Conservation (phyloP, 805 yeast species). For the Clavispora phyllophila region DNA sequence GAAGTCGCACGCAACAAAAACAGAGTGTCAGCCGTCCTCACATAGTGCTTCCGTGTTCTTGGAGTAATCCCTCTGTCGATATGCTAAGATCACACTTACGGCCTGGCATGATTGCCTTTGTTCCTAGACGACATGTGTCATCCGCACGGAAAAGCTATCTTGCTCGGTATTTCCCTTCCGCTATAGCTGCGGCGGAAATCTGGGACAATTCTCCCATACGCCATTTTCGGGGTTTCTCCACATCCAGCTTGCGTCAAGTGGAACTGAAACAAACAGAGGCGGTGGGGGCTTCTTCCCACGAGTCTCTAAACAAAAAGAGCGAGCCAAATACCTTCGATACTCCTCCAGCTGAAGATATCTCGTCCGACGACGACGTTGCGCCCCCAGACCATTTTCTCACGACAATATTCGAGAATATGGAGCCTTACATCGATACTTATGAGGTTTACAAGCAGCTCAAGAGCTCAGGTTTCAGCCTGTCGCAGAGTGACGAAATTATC, state of each 20-base stretch:
- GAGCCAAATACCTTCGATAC: not conserved
- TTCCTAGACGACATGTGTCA: not conserved
- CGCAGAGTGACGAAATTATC: constrained; percentile 59
- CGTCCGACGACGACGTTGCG: constrained; percentile 5
- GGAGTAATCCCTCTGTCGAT: too few relatives aligned
- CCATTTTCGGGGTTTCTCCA: not conserved
- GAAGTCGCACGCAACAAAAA: too few relatives aligned
- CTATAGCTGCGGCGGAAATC: not conserved
- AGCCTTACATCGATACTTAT: constrained; percentile 44
- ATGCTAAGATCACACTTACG: not conserved
- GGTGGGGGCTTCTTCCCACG: too few relatives aligned
- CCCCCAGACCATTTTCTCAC: constrained; percentile 34
- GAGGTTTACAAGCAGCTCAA: constrained; percentile 49
- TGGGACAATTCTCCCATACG: too few relatives aligned
- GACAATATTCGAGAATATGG: constrained; percentile 52
- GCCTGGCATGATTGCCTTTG: not conserved
- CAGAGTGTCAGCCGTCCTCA: too few relatives aligned
- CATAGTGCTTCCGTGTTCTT: too few relatives aligned
- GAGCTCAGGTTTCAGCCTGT: constrained; percentile 53
- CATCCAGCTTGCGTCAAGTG: too few relatives aligned
- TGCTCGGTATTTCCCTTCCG: not conserved
- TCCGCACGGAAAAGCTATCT: too few relatives aligned
- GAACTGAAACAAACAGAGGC: not conserved
- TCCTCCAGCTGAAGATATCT: not conserved
- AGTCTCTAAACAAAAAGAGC: too few relatives aligned